phyloP scores from a whole-genome alignment of 2,329 filamentous ascomycete genomes.

The Aspergillus fischeri region DNA sequence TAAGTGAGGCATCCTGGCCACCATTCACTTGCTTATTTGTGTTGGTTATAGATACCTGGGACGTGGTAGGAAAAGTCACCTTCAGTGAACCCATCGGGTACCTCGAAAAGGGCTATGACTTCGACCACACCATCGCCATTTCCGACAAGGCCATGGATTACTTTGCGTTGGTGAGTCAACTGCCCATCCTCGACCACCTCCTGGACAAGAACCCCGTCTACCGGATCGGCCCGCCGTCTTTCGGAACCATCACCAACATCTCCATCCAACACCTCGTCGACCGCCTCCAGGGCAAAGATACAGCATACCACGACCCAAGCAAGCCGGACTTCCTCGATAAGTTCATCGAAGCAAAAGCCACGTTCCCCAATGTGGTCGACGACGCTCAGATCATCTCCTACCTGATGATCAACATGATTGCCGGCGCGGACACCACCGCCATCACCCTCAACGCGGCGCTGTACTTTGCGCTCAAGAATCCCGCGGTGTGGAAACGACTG shows the following conservation, averaged over 20 bases:
- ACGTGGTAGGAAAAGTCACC: constrained; percentile 23
- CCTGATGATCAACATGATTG: constrained; percentile 30
- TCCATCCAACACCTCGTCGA: constrained; percentile 14
- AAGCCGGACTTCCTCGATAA: constrained; percentile 38
- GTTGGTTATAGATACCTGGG: constrained; percentile 17
- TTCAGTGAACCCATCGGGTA: constrained; percentile 25
- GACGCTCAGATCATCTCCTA: constrained; percentile 37
- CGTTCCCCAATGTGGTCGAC: constrained; percentile 32
- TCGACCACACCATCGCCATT: constrained; percentile 20
- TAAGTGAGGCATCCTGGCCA: constrained; percentile 15
- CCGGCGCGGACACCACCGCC: constrained; percentile 38
- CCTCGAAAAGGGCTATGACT: constrained; percentile 23
- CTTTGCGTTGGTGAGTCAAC: constrained; percentile 21
- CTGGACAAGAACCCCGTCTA: constrained; percentile 28
- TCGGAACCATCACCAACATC: constrained; percentile 20
- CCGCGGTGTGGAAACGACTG: constrained; percentile 12
- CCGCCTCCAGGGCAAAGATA: constrained; percentile 13
- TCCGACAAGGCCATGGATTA: constrained; percentile 21
- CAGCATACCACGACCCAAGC: constrained; percentile 14
- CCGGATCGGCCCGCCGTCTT: constrained; percentile 22
- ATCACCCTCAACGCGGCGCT: constrained; percentile 28
- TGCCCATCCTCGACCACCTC: constrained; percentile 24
- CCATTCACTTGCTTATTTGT: background rate
- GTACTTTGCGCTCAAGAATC: constrained; percentile 21
- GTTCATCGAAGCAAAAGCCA: constrained; percentile 39